Base-by-base conservation (phyloP, 805 yeast genomes). In the Ogataea dorogensis region DNA sequence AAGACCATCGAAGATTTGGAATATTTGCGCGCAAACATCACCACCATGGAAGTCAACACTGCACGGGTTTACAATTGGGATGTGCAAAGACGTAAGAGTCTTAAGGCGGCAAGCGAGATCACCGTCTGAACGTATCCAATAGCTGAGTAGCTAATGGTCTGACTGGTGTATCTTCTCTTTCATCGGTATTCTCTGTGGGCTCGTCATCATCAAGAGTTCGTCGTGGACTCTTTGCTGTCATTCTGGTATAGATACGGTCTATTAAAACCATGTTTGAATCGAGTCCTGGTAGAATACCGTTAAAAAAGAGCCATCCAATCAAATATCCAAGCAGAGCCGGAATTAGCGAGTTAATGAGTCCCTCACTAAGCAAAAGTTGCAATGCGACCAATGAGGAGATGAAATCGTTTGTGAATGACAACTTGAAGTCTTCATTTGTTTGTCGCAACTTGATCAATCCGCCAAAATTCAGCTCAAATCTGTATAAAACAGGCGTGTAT, bases 41-140 rank as follows among this genome's bases (percentile, higher is more conserved):
- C 98, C 11, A 91, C 97, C 3, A 86, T 93, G 89, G 98, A 93
- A 61, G 98, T 93, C 33, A 93, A 93, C 57, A 87, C 95, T 12
- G 97, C 98, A 1, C 74, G 98, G 47, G 71, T 85, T 56, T 86
- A 85, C 57, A 86, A 86, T 53, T 85, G 91, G 89, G 94, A 84
- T 56, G 91, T 86, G 7, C 85, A 81, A 54, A 73, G 86, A 62
- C 75, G 89, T 59, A 81, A 67, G 61, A 65, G 50, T 54, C 30
- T 50, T 14, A 68, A 70, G 45, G 63, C 61, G 32, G 64, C 64
- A 8, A 63, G 68, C 17, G 65, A 35, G 68, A 16, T 30, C 28
- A 50, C 36, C 54, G 60, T 51, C 81, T 65, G 47, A 79, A 78
- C 0, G 81, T 73, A 53, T 78, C 81, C 16, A 79, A 56, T 36